phyloP scores from a whole-genome alignment of 176 grass and related monocot species.

The Oryza punctata region DNA sequence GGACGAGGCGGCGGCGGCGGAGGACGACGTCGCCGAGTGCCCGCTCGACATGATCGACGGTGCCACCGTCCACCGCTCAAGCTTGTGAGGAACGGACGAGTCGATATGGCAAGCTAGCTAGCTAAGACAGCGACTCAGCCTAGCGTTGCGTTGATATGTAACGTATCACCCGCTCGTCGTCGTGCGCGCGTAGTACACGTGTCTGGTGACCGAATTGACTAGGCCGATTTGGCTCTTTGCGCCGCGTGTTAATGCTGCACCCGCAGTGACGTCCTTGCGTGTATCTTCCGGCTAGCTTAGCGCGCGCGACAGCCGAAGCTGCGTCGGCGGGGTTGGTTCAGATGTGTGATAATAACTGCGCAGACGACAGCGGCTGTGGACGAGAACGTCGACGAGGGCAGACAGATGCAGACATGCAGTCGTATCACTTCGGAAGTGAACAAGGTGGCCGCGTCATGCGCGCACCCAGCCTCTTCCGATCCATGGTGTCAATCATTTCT shows the following conservation, averaged over 20 bases:
- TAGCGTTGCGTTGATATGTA: background rate
- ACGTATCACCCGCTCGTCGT: background rate
- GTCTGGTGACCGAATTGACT: conserved; percentile 8
- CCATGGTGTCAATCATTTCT: conserved; percentile 15
- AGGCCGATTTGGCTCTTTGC: background rate
- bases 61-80: background rate
- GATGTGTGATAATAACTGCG: background rate
- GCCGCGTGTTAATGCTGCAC: background rate
- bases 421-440: background rate
- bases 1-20: background rate
- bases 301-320: background rate
- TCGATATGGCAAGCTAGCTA: background rate
- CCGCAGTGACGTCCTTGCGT: background rate
- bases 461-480: background rate
- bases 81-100: background rate
- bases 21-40: background rate
- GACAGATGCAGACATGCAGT: background rate
- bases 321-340: background rate
- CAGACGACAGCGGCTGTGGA: background rate
- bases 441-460: background rate
- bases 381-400: background rate
- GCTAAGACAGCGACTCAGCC: background rate
- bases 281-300: background rate
- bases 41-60: conserved; percentile 21
- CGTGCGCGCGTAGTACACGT: background rate